Conservation (phyloP, 2,329 filamentous ascomycete species). For the Gremmenia infestans region DNA sequence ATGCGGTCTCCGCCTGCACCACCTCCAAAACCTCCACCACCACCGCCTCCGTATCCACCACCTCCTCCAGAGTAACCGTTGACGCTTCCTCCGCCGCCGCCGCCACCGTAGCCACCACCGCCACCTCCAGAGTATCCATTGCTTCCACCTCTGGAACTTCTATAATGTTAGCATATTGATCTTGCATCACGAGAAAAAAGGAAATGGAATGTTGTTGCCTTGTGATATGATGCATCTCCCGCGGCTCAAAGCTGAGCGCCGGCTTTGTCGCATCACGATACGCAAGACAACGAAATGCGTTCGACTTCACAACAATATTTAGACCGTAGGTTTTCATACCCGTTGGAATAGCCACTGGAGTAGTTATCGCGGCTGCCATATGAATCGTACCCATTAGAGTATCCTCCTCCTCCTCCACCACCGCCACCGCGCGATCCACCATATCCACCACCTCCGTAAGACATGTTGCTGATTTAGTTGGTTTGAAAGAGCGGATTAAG, state of each 20-base stretch:
- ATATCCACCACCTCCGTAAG: conserved; percentile 54
- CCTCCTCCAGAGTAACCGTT: conserved; percentile 31
- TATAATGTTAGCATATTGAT: conserved; percentile 33
- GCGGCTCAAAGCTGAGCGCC: conserved; percentile 12
- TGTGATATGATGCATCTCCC: conserved; percentile 9
- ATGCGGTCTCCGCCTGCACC: conserved; percentile 86
- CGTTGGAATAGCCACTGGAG: conserved; percentile 47
- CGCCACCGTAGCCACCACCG: conserved; percentile 33
- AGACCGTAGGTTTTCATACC: conserved; percentile 39
- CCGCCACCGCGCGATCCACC: conserved; percentile 44
- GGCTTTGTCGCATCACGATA: conserved; percentile 27
- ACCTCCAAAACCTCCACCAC: conserved; percentile 39
- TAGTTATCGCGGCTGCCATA: conserved; percentile 41
- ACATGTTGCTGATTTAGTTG: conserved; percentile 49
- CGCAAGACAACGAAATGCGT: conserved; percentile 24
- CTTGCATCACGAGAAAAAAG: conserved; percentile 7
- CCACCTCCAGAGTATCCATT: conserved; percentile 44
- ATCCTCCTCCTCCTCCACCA: conserved; percentile 40
- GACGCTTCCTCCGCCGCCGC: conserved; percentile 36
- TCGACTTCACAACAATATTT: conserved; percentile 33
- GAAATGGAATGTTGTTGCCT: conserved; percentile 21
- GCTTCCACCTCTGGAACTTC: conserved; percentile 38
- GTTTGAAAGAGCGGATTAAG: conserved; percentile 13
- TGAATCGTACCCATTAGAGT: conserved; percentile 51
- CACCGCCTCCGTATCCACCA: conserved; percentile 31